Base-by-base conservation (phyloP, 2,329 filamentous ascomycete genomes). In the Neopestalotiopsis clavispora region DNA sequence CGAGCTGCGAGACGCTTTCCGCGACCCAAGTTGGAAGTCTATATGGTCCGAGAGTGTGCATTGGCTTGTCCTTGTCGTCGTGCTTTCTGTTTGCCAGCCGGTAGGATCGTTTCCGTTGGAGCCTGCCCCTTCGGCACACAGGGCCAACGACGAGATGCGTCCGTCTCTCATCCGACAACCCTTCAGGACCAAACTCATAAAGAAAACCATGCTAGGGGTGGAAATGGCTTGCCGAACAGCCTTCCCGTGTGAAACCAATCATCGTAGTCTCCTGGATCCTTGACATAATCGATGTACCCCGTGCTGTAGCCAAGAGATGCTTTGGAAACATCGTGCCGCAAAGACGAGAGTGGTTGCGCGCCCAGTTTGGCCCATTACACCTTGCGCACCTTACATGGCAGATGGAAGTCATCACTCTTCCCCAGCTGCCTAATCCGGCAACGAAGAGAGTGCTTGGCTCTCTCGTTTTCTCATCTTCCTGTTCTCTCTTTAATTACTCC, bases 361-460 rank as follows among this genome's bases (percentile, higher is more conserved):
- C 23, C 42, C 42, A 52, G 45, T 20, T 49, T 28, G 34, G 34
- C 45, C 45, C 45, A 52, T 52, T 28, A 28, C 23, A 28, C 23
- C 23, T 28, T 28, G 3, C 23, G 23, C 23, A 28, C 23, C 23
- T 28, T 28, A 28, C 23, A 28, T 28, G 23, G 23, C 23, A 23
- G 14, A 52, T 38, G 34, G 10, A 17, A 52, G 45, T 13, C 45
- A n/a, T 20, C 14, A 52, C n/a, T n/a, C 17, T 20, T 20, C 45
- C n/a, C 45, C 17, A 62, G 59, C 59, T 62, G 59, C 59, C 59
- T 62, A 62, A 62, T 62, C 28, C 32, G 59, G 59, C 32, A 62
- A 62, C 30, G 32, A 34, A 14, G 9, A 40, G 59, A 34, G 45
- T 14, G 20, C 45, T 52, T n/a, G 45, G 17, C 45, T 28, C 23